A percentile compares a stretch with the other conserved stretches of the same genome.
These are phyloP conservation scores for Penicillium hordei DNA, from an alignment of 2,329 filamentous ascomycete species.

Conservation along the genomic window DNA sequence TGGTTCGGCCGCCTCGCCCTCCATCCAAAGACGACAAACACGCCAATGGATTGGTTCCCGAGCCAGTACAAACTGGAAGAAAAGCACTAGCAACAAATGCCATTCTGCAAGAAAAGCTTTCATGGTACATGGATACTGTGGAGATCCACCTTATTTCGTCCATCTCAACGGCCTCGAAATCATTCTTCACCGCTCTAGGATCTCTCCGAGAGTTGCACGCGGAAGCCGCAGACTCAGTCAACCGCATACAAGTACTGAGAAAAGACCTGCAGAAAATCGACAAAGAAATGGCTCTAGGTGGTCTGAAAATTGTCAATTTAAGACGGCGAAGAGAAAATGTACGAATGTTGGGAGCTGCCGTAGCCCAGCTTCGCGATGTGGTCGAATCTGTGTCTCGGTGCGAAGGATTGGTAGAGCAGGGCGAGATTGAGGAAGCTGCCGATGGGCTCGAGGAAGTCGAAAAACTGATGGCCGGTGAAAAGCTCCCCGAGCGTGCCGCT, in stretches of 20 bases:
- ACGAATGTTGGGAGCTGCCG: slow-evolving; percentile 75
- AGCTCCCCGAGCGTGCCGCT: slow-evolving; percentile 36
- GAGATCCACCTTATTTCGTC: slow-evolving; percentile 96
- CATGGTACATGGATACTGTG: slow-evolving; percentile 99
- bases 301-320: slow-evolving; percentile 81
- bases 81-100: slow-evolving; percentile 95
- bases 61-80: slow-evolving; percentile 58
- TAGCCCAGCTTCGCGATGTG: slow-evolving; percentile 77
- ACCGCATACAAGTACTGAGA: slow-evolving; percentile 76
- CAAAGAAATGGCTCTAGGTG: slow-evolving; percentile 79
- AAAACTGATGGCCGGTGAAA: slow-evolving; percentile 73
- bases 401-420: slow-evolving; percentile 77
- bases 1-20: slow-evolving; percentile 69
- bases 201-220: slow-evolving; percentile 87
- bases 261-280: slow-evolving; percentile 79
- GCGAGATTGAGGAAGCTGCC: slow-evolving; percentile 79
- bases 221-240: slow-evolving; percentile 87
- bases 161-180: slow-evolving; percentile 91
- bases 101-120: slow-evolving; percentile 95
- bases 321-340: slow-evolving; percentile 81
- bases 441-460: slow-evolving; percentile 76
- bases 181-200: slow-evolving; percentile 91
- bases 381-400: slow-evolving; percentile 73
- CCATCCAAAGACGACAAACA: slow-evolving; percentile 54
- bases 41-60: slow-evolving; percentile 58